Evolutionary conservation across 441 rosid genomes (phyloP).

Genomic region (Viola pubescens): DNA sequence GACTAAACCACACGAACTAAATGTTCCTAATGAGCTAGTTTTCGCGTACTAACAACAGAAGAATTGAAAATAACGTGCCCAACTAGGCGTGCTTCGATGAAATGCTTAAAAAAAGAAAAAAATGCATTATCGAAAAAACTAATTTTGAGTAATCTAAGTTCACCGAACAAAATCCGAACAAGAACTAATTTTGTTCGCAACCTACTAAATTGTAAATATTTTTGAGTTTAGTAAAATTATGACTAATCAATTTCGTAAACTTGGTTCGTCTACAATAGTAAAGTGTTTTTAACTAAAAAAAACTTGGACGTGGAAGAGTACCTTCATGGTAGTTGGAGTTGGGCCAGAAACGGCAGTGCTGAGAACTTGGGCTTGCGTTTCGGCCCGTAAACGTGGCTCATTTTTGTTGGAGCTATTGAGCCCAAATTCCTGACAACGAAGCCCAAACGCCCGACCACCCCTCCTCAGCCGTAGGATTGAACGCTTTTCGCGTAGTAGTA

Average conservation of each 20-base stretch:
- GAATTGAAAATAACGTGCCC: not conserved
- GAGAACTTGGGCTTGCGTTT: constrained; percentile 23
- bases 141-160: too few relatives aligned
- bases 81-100: not conserved
- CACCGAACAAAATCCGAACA: too few relatives aligned
- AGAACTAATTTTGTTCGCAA: too few relatives aligned
- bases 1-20: too few relatives aligned
- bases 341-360: constrained; percentile 35
- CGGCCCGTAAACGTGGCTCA: constrained; percentile 1
- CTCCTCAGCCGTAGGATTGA: constrained; percentile 15
- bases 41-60: not conserved
- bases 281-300: not conserved
- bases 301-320: not conserved
- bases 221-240: too few relatives aligned
- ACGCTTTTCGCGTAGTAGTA: constrained; percentile 14
- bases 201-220: too few relatives aligned
- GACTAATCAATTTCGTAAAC: too few relatives aligned
- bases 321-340: constrained; percentile 34
- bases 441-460: constrained; percentile 10
- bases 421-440: not conserved
- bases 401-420: not conserved
- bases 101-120: too few relatives aligned
- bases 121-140: not conserved
- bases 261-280: not conserved
- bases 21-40: too few relatives aligned